Conservation (phyloP, 129 eudicot species). For the Centrapalus pauciflorus region DNA sequence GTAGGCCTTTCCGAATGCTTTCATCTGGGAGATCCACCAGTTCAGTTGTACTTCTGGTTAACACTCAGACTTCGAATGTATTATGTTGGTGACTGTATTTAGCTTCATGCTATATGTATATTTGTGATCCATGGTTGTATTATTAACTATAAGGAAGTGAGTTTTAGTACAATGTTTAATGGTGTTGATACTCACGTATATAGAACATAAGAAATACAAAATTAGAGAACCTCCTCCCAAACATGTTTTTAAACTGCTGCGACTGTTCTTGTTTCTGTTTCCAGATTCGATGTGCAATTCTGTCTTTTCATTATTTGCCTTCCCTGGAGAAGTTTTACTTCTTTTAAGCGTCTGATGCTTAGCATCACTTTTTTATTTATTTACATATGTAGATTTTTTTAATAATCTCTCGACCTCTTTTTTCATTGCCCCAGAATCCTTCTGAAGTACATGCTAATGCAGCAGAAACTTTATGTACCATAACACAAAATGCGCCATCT, state of each 20-base stretch:
- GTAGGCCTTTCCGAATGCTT: not conserved
- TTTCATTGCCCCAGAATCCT: constrained; percentile 43
- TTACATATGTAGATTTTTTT: not conserved
- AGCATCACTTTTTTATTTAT: not conserved
- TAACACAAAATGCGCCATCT: constrained; percentile 74
- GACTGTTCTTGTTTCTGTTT: not conserved
- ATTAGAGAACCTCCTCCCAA: not conserved
- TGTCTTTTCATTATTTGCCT: not conserved
- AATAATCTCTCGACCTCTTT: not conserved
- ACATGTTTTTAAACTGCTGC: not conserved
- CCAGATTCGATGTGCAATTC: not conserved
- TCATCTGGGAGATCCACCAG: not conserved
- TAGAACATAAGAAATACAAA: not conserved
- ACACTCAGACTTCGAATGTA: not conserved
- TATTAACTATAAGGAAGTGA: not conserved
- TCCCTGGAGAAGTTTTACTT: not conserved
- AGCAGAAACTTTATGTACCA: constrained; percentile 81
- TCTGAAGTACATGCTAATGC: constrained; percentile 92
- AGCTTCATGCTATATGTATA: not conserved
- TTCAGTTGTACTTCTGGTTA: not conserved
- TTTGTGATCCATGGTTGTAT: not conserved
- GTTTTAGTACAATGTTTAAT: not conserved
- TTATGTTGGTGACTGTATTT: not conserved
- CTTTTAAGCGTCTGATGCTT: not conserved
- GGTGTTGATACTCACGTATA: not conserved